A percentile compares a stretch with the other conserved stretches of the same genome.
Evolutionary conservation across 1,284 basidiomycete species (phyloP).

Genomic region (Pterulicium gracile): DNA sequence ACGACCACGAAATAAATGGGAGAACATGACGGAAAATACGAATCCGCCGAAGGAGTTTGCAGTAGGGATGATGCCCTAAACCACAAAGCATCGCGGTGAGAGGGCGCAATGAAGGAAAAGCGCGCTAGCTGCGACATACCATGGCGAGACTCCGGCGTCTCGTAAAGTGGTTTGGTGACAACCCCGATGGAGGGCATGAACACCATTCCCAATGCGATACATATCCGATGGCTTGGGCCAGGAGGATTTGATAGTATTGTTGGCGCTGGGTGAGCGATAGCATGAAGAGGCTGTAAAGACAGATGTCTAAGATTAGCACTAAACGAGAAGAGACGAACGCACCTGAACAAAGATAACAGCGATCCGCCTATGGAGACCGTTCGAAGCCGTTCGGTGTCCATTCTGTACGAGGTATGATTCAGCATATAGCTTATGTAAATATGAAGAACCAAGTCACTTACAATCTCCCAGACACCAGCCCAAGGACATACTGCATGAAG

Average conservation of each 20-base stretch:
- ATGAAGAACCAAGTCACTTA: conserved; percentile 4
- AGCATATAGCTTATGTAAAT: background rate
- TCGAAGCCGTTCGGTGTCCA: conserved; percentile 23
- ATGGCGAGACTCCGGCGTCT: background rate
- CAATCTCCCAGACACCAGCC: conserved; percentile 20
- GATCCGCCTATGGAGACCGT: conserved; percentile 18
- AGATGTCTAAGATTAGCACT: background rate
- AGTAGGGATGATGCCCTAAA: conserved; percentile 15
- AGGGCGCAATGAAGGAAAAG: background rate
- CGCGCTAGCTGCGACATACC: background rate
- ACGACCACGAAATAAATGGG: conserved; percentile 12
- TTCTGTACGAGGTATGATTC: conserved; percentile 9
- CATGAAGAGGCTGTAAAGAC: conserved; percentile 20
- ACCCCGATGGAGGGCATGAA: conserved; percentile 11
- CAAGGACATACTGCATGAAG: conserved; percentile 22
- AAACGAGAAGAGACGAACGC: conserved; percentile 2
- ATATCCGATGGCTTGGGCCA: conserved; percentile 15
- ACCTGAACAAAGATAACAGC: conserved; percentile 18
- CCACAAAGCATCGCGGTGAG: background rate
- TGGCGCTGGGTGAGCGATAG: conserved; percentile 19
- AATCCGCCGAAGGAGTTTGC: conserved; percentile 13
- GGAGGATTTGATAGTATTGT: conserved; percentile 21
- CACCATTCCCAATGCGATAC: conserved; percentile 11
- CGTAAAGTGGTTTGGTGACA: conserved; percentile 9
- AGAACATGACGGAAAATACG: conserved; percentile 15